Conservation (phyloP, 108 stramenopile species). For the Cyclotella atomus region DNA sequence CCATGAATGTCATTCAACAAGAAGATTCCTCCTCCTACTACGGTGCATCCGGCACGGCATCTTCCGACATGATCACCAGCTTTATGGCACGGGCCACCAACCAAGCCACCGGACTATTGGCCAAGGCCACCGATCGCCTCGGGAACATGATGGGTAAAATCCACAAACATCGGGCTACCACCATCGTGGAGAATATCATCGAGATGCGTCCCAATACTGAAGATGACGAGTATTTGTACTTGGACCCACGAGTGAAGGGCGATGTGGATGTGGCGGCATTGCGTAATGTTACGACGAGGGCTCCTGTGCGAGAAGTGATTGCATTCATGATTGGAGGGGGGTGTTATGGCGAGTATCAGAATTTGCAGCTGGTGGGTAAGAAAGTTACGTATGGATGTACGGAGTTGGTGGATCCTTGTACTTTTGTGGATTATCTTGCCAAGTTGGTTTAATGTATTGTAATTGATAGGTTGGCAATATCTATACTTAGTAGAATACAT, state of each 20-base stretch:
- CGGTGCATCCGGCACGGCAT: slow-evolving; percentile 28
- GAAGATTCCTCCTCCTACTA: neutral
- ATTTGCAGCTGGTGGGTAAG: slow-evolving; percentile 90
- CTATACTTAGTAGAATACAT: too few species aligned
- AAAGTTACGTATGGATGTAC: slow-evolving; percentile 93
- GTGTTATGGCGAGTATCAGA: slow-evolving; percentile 97
- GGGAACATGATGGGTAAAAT: slow-evolving; percentile 87
- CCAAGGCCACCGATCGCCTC: slow-evolving; percentile 92
- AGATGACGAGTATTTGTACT: slow-evolving; percentile 93
- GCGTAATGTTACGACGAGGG: slow-evolving; percentile 61
- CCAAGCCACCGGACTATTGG: slow-evolving; percentile 90
- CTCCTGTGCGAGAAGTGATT: slow-evolving; percentile 85
- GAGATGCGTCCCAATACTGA: slow-evolving; percentile 91
- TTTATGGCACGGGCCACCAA: slow-evolving; percentile 91
- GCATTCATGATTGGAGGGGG: slow-evolving; percentile 97
- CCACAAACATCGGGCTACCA: slow-evolving; percentile 87
- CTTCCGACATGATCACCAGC: slow-evolving; percentile 66
- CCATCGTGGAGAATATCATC: slow-evolving; percentile 92
- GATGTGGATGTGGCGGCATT: slow-evolving; percentile 81
- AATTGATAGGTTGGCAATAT: too few species aligned
- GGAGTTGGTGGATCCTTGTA: slow-evolving; percentile 85
- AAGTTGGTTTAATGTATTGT: slow-evolving; percentile 66
- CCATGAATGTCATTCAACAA: slow-evolving; percentile 53
- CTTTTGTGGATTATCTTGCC: slow-evolving; percentile 81
- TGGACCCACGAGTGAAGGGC: slow-evolving; percentile 94